phyloP scores from a whole-genome alignment of 2,329 filamentous ascomycete genomes.

The Verticillium zaregamsianum region DNA sequence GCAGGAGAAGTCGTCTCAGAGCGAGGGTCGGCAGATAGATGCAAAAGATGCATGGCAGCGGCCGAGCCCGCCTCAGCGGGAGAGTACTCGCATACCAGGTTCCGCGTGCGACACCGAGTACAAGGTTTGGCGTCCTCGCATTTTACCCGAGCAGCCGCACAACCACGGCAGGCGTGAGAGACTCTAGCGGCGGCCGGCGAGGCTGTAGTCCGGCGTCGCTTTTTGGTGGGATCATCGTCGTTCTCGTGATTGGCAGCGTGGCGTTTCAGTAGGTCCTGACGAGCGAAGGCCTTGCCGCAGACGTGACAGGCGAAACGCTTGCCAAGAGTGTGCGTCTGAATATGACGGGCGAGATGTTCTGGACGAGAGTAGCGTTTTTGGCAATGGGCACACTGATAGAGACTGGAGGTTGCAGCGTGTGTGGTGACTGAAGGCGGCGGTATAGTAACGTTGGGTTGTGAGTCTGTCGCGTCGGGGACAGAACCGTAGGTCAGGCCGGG shows the following conservation, averaged over 20 bases:
- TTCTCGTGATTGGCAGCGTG: constrained; percentile 49
- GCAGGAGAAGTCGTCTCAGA: constrained; percentile 6
- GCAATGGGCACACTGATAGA: constrained; percentile 49
- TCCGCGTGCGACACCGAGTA: constrained; percentile 43
- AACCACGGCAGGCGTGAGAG: constrained; percentile 47
- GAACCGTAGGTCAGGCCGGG: neutral
- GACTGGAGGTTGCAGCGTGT: constrained; percentile 18
- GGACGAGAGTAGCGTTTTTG: constrained; percentile 47
- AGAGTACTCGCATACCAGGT: constrained; percentile 38
- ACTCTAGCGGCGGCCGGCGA: constrained; percentile 44
- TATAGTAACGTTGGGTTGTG: constrained; percentile 5
- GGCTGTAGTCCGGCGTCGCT: constrained; percentile 39
- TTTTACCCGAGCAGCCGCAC: constrained; percentile 48
- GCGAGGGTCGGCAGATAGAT: constrained; percentile 34
- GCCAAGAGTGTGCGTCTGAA: constrained; percentile 46
- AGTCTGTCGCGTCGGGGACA: neutral
- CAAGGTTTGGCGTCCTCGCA: constrained; percentile 53
- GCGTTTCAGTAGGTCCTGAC: constrained; percentile 49
- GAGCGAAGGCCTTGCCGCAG: constrained; percentile 49
- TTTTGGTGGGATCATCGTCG: constrained; percentile 38
- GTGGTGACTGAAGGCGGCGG: neutral
- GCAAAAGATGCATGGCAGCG: constrained; percentile 38
- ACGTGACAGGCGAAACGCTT: constrained; percentile 45
- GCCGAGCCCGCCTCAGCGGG: constrained; percentile 32
- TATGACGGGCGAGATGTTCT: constrained; percentile 49